A percentile compares a stretch with the other conserved stretches of the same genome.
Conservation (phyloP, 2,329 filamentous ascomycete species). For the Salinomyces thailandicus region DNA sequence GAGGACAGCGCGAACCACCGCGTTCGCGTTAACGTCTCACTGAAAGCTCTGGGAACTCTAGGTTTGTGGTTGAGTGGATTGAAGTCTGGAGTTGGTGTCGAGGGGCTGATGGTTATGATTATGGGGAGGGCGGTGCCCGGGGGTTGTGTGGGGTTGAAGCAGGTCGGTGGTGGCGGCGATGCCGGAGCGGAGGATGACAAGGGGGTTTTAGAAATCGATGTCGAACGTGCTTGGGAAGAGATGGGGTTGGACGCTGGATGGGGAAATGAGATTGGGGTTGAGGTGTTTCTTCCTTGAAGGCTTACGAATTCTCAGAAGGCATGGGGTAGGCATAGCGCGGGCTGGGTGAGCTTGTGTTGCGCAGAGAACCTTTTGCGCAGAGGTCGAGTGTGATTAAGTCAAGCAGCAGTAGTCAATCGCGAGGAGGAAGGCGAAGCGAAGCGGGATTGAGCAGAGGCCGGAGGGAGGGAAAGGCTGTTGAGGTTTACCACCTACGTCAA, state of each 20-base stretch:
- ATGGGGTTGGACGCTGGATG: slow-evolving; percentile 60
- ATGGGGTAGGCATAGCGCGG: no score
- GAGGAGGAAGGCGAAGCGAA: no score
- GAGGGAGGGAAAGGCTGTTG: no score
- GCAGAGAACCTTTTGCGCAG: no score
- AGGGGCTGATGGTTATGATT: slow-evolving; percentile 44
- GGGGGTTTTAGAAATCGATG: slow-evolving; percentile 69
- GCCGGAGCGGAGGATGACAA: slow-evolving; percentile 11
- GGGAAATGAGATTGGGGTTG: slow-evolving; percentile 69
- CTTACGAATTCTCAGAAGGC: no score
- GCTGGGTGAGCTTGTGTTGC: no score
- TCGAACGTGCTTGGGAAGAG: slow-evolving; percentile 65
- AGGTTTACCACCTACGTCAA: no score
- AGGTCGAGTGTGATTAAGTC: no score
- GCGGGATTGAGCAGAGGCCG: no score
- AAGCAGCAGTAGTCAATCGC: no score
- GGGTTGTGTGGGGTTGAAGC: slow-evolving; percentile 45
- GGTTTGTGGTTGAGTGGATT: slow-evolving; percentile 72
- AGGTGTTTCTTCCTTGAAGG: slow-evolving; percentile 38
- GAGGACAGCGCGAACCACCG: slow-evolving; percentile 50
- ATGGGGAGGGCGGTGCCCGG: slow-evolving; percentile 59
- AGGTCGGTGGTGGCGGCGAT: slow-evolving; percentile 1
- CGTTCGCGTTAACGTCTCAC: slow-evolving; percentile 53
- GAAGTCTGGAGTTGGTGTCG: slow-evolving; percentile 28
- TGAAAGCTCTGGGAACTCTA: slow-evolving; percentile 71